phyloP scores from a whole-genome alignment of 2,329 filamentous ascomycete genomes.

The Aspergillus arachidicola region DNA sequence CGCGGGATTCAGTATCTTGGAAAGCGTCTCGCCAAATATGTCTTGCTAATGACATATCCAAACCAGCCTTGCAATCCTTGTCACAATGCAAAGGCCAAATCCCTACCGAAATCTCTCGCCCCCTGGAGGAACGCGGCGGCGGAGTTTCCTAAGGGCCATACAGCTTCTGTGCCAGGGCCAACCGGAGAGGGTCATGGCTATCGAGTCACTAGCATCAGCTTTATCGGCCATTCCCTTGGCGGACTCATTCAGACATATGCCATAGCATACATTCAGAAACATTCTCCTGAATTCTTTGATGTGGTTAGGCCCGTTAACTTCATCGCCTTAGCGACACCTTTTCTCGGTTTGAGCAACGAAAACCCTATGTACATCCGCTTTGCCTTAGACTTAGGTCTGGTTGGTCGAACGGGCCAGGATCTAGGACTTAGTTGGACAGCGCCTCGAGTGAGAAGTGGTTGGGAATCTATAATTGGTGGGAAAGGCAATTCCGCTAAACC shows the following conservation, averaged over 20 bases:
- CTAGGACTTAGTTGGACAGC: constrained; percentile 92
- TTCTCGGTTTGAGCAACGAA: constrained; percentile 91
- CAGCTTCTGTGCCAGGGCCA: constrained; percentile 42
- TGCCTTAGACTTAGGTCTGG: constrained; percentile 90
- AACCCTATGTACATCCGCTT: constrained; percentile 98
- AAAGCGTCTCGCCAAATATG: constrained; percentile 88
- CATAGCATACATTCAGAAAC: constrained; percentile 94
- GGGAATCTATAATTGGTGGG: constrained; percentile 83
- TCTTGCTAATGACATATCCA: constrained; percentile 87
- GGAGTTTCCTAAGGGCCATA: constrained; percentile 35
- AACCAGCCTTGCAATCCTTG: constrained; percentile 84
- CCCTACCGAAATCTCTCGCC: constrained; percentile 52
- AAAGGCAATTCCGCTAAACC: constrained; percentile 62
- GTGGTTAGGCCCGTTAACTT: constrained; percentile 88
- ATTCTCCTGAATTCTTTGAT: constrained; percentile 88
- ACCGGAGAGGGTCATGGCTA: constrained; percentile 61
- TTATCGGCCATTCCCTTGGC: constrained; percentile 88
- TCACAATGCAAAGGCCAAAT: constrained; percentile 56
- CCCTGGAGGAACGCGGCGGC: constrained; percentile 36
- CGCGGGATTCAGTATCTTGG: constrained; percentile 95
- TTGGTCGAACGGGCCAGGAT: constrained; percentile 95
- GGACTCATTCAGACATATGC: constrained; percentile 92
- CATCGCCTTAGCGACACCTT: constrained; percentile 81
- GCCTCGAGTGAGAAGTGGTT: constrained; percentile 80
- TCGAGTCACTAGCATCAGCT: constrained; percentile 90